Evolutionary conservation across 129 eudicot species (phyloP).

Genomic region (Silybum marianum): DNA sequence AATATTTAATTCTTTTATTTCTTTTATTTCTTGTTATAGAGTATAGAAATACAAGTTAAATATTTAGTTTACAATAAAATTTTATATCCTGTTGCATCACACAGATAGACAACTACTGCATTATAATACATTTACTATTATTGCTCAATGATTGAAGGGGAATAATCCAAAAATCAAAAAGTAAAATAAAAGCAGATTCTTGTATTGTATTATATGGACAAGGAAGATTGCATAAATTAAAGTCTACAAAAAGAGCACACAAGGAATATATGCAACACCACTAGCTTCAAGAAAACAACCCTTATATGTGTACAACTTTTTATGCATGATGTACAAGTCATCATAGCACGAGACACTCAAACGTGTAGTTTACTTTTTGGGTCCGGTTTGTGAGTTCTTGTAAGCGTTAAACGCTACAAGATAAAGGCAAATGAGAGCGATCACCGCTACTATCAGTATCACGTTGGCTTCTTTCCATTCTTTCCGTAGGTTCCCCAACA

Average conservation of each 20-base stretch:
- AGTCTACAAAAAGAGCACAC: conserved; percentile 10
- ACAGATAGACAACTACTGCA: background rate
- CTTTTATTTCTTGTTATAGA: no score
- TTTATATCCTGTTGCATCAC: no score
- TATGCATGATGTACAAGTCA: conserved; percentile 24
- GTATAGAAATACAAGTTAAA: no score
- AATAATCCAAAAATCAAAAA: conserved; percentile 23
- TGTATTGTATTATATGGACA: conserved; percentile 33
- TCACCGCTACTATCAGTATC: conserved; percentile 66
- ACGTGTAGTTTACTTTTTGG: conserved; percentile 23
- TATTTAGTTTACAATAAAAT: no score
- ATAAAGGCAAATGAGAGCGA: conserved; percentile 74
- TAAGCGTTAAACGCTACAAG: conserved; percentile 85
- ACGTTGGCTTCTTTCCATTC: conserved; percentile 92
- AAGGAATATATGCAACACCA: conserved; percentile 36
- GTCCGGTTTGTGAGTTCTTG: conserved; percentile 65
- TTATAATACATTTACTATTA: background rate
- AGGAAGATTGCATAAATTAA: conserved; percentile 29
- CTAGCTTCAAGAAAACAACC: conserved; percentile 25
- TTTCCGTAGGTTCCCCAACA: conserved; percentile 70
- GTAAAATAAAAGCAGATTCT: conserved; percentile 32
- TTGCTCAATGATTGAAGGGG: conserved; percentile 10
- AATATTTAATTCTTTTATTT: no score
- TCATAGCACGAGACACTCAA: conserved; percentile 7
- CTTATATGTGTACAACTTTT: background rate